Percentiles rank a stretch among this genome's conserved stretches.
Conservation (phyloP, 139 green algal genomes). For the Astrephomene gubernaculifera region DNA sequence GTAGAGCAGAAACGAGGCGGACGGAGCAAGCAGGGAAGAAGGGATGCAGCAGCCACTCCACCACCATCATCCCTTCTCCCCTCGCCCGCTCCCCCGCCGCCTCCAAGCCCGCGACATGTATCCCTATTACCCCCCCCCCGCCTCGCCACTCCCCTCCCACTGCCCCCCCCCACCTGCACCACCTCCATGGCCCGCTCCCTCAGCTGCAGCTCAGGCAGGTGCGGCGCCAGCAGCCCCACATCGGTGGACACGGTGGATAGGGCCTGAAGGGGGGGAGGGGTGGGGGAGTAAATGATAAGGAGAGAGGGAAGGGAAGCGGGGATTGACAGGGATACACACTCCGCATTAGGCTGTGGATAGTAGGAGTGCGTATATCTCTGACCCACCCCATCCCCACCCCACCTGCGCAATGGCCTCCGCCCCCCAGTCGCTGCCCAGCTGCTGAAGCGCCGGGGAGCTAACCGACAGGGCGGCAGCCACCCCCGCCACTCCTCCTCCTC, state of each 20-base stretch:
- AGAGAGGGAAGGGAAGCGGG: neutral
- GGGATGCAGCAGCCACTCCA: neutral
- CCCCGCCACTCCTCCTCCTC: neutral
- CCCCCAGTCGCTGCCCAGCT: constrained; percentile 71
- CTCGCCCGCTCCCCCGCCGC: neutral
- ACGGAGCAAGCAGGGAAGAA: neutral
- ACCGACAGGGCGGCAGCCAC: neutral
- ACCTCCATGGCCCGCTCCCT: constrained; percentile 64
- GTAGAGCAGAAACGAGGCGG: neutral
- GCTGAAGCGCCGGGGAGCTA: constrained; percentile 2
- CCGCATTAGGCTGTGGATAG: neutral
- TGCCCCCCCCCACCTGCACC: constrained; percentile 14
- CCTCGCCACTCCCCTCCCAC: neutral
- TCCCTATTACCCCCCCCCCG: neutral
- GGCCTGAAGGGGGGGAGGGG: constrained; percentile 36
- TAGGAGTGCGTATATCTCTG: neutral
- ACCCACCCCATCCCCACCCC: neutral
- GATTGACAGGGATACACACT: neutral
- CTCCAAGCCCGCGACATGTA: neutral
- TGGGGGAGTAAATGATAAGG: neutral
- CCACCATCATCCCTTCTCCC: neutral
- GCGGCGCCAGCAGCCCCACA: constrained; percentile 65
- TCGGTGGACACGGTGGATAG: constrained; percentile 75
- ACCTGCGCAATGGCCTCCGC: constrained; percentile 57
- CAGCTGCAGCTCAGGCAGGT: constrained; percentile 79